A percentile compares a stretch with the other conserved stretches of the same genome.
phyloP scores from a whole-genome alignment of 2,329 filamentous ascomycete genomes.

The Cadophora malorum region DNA sequence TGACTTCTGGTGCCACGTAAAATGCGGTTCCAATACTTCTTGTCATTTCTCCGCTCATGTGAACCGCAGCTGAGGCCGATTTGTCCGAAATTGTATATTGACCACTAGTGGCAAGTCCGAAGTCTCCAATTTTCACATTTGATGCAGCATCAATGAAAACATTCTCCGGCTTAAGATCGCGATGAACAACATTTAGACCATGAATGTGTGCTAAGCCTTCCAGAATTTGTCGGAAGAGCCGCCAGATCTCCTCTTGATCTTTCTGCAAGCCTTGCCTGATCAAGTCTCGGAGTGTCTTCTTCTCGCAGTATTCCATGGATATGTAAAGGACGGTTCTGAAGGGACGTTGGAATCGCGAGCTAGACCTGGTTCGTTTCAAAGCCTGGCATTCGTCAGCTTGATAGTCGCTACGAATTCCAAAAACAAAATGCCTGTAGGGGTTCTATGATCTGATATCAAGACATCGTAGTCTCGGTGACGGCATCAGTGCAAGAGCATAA shows the following conservation, averaged over 20 bases:
- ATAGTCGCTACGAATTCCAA: no score
- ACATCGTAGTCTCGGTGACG: neutral
- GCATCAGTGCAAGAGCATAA: neutral
- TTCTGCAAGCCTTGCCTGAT: conserved; percentile 78
- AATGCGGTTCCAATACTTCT: conserved; percentile 78
- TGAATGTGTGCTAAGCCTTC: conserved; percentile 93
- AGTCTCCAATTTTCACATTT: conserved; percentile 95
- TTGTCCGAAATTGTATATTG: conserved; percentile 71
- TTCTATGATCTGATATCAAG: neutral
- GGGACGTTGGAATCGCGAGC: conserved; percentile 53
- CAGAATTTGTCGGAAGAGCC: conserved; percentile 87
- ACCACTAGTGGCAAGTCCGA: conserved; percentile 90
- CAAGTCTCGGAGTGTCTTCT: conserved; percentile 82
- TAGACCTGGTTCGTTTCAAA: conserved; percentile 41
- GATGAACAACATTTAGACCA: conserved; percentile 87
- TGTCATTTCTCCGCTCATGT: conserved; percentile 65
- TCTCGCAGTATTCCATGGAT: conserved; percentile 99
- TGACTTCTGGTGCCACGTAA: conserved; percentile 92
- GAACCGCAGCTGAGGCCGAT: conserved; percentile 38
- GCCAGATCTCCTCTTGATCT: conserved; percentile 82
- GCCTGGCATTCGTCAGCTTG: conserved; percentile 28
- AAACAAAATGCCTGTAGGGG: neutral
- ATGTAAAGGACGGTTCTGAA: conserved; percentile 86
- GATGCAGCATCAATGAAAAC: conserved; percentile 92
- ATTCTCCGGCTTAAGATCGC: conserved; percentile 96